These are phyloP conservation scores for Begonia fuchsioides DNA, from an alignment of 306 rosid species.

Conservation along the genomic window DNA sequence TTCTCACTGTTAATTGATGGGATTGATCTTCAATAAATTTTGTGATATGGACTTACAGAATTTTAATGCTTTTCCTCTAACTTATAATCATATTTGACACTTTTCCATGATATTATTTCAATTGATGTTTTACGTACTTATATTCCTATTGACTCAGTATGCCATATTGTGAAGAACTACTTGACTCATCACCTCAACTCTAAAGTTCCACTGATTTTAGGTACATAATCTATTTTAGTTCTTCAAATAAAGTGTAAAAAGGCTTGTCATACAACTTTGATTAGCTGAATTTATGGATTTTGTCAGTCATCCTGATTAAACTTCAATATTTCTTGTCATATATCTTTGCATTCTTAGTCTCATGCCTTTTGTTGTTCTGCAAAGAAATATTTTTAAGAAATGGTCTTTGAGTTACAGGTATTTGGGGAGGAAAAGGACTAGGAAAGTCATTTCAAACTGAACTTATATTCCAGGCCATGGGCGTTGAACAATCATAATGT, in stretches of 20 bases:
- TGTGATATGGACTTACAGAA: too few relatives aligned
- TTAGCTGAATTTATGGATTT: too few relatives aligned
- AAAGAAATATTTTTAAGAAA: conserved; percentile 1
- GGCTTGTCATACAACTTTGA: too few relatives aligned
- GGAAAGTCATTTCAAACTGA: conserved; percentile 98
- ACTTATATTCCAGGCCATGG: conserved; percentile 86
- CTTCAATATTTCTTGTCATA: too few relatives aligned
- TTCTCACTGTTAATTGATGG: too few relatives aligned
- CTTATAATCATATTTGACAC: too few relatives aligned
- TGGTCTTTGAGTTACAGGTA: conserved; percentile 30
- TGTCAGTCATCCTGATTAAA: too few relatives aligned
- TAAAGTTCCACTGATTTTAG: conserved; percentile 87
- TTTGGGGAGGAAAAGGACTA: conserved; percentile 99
- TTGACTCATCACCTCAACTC: conserved; percentile 48
- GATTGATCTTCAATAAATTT: too few relatives aligned
- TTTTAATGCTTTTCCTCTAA: too few relatives aligned
- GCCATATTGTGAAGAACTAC: conserved; percentile 86
- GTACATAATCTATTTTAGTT: conserved; percentile 19
- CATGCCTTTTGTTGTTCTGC: background rate
- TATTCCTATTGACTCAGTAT: conserved; percentile 31
- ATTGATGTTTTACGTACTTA: background rate
- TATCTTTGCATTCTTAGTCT: too few relatives aligned
- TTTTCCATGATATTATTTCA: too few relatives aligned
- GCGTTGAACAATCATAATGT: conserved; percentile 84
- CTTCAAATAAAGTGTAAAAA: too few relatives aligned